Percentiles rank a stretch among this genome's conserved stretches.
Evolutionary conservation across 2,329 filamentous ascomycete species (phyloP).

Genomic region (Lachnellula subtilissima): DNA sequence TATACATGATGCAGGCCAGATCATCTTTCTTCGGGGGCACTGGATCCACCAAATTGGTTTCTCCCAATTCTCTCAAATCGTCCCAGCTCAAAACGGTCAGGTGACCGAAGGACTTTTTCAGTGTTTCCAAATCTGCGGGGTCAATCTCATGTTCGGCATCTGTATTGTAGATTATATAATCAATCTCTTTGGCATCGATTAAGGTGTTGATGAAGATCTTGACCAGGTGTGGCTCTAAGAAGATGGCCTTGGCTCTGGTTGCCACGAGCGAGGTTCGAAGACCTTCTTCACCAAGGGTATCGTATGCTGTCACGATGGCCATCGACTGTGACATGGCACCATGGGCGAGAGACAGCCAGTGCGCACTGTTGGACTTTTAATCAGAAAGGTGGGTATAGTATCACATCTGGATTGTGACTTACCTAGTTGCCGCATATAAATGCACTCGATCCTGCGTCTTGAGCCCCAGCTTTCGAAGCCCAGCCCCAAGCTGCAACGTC

Average conservation of each 20-base stretch:
- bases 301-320: conserved; percentile 87
- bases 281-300: conserved; percentile 78
- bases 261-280: conserved; percentile 80
- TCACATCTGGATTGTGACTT: neutral
- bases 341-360: conserved; percentile 46
- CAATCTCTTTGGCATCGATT: conserved; percentile 50
- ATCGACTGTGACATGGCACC: conserved; percentile 70
- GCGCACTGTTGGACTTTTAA: conserved; percentile 5
- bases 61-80: conserved; percentile 42
- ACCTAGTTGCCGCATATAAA: conserved; percentile 69
- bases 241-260: conserved; percentile 75
- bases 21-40: conserved; percentile 68
- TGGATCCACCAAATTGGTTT: conserved; percentile 62
- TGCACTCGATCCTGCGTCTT: conserved; percentile 62
- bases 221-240: conserved; percentile 73
- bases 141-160: conserved; percentile 46
- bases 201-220: conserved; percentile 51
- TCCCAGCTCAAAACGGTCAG: conserved; percentile 48
- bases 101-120: conserved; percentile 51
- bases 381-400: neutral
- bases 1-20: conserved; percentile 77
- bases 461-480: conserved; percentile 66
- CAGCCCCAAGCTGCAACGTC: conserved; percentile 60
- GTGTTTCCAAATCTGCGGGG: conserved; percentile 43
- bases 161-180: conserved; percentile 48